Evolutionary conservation across 2,329 filamentous ascomycete genomes (phyloP).

Genomic region (Stachybotrys elegans): DNA sequence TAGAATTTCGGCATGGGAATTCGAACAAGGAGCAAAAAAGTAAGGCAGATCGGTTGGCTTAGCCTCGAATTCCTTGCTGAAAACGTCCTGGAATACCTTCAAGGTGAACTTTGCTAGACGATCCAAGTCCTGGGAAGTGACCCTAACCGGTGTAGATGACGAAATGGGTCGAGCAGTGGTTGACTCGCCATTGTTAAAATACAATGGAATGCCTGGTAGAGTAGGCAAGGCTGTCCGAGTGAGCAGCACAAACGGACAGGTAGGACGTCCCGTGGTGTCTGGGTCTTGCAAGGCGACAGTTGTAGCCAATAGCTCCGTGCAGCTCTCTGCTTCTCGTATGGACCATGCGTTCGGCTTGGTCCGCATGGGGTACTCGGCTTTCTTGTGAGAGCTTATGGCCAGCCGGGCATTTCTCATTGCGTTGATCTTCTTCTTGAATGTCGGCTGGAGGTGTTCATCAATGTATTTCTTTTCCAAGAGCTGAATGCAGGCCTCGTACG

Average conservation of each 20-base stretch:
- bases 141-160: constrained; percentile 35
- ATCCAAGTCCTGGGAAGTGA: constrained; percentile 40
- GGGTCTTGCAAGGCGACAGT: constrained; percentile 55
- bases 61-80: constrained; percentile 77
- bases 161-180: constrained; percentile 52
- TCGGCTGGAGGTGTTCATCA: constrained; percentile 69
- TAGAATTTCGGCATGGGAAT: constrained; percentile 14
- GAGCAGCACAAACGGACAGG: constrained; percentile 64
- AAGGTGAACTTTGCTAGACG: constrained; percentile 69
- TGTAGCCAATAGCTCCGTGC: constrained; percentile 54
- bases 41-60: constrained; percentile 67
- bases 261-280: constrained; percentile 49
- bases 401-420: constrained; percentile 82
- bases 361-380: constrained; percentile 68
- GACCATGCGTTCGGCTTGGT: constrained; percentile 75
- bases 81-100: constrained; percentile 73
- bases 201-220: constrained; percentile 66
- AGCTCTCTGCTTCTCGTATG: constrained; percentile 28
- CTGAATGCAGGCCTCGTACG: constrained; percentile 73
- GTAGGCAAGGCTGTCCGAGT: constrained; percentile 61
- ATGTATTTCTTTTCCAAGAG: constrained; percentile 64
- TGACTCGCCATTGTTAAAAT: constrained; percentile 58
- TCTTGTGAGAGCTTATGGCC: constrained; percentile 75
- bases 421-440: constrained; percentile 66
- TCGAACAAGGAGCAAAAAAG: constrained; percentile 63